A percentile compares a stretch with the other conserved stretches of the same genome.
phyloP scores from a whole-genome alignment of 2,329 filamentous ascomycete genomes.

The Pleomassaria siparia region DNA sequence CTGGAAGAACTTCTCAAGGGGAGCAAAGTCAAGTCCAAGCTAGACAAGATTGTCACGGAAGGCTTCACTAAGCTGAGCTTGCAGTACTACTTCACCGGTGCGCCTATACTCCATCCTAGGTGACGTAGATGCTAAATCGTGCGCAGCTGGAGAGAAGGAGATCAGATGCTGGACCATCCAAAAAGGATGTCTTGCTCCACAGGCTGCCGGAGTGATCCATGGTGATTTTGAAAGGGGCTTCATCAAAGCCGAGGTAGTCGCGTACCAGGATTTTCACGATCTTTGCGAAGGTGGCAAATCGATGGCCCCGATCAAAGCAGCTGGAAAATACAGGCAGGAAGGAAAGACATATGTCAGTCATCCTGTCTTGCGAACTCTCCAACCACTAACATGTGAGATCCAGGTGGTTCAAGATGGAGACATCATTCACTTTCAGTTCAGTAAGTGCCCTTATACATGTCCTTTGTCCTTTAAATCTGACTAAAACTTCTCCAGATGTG shows the following conservation, averaged over 20 bases:
- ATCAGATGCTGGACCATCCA: slow-evolving; percentile 50
- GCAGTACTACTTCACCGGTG: slow-evolving; percentile 49
- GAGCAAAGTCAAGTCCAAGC: slow-evolving; percentile 46
- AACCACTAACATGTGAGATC: neutral
- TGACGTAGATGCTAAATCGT: neutral
- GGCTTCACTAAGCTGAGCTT: slow-evolving; percentile 50
- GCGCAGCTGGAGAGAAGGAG: slow-evolving; percentile 48
- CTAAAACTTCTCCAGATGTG: neutral
- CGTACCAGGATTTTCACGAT: slow-evolving; percentile 50
- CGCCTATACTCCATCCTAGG: neutral
- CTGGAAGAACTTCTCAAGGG: slow-evolving; percentile 44
- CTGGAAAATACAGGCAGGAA: slow-evolving; percentile 50
- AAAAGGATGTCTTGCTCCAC: slow-evolving; percentile 43
- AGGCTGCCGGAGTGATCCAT: slow-evolving; percentile 48
- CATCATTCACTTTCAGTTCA: slow-evolving; percentile 5
- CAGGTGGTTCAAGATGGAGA: slow-evolving; percentile 5
- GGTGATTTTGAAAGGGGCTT: slow-evolving; percentile 50
- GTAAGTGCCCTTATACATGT: neutral
- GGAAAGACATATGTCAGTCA: slow-evolving; percentile 46
- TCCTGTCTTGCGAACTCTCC: neutral
- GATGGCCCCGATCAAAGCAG: slow-evolving; percentile 51
- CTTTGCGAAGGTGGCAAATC: slow-evolving; percentile 48
- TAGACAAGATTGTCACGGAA: slow-evolving; percentile 50
- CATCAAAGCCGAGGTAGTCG: slow-evolving; percentile 51
- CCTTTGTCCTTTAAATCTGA: too few species aligned